Evolutionary conservation across 139 green algal species (phyloP).

Genomic region (Klebsormidium nitens): DNA sequence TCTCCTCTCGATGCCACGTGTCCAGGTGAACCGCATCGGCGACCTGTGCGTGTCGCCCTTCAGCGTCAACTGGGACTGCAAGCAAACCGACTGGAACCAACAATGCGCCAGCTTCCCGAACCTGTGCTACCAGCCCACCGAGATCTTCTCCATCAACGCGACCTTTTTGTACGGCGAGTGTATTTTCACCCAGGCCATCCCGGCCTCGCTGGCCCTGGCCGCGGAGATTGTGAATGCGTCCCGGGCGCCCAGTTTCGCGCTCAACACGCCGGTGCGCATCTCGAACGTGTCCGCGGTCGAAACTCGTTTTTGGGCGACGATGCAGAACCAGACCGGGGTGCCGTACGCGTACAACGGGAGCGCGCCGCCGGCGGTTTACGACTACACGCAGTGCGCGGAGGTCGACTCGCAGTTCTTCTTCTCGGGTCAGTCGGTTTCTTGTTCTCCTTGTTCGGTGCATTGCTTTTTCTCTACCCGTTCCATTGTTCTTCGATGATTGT

Average conservation of each 20-base stretch:
- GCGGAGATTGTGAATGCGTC: not conserved
- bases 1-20: not conserved
- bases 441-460: too few species aligned
- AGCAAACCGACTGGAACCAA: constrained; percentile 17
- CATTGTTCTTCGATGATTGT: too few species aligned
- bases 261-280: not conserved
- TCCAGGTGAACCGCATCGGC: constrained; percentile 3
- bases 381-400: not conserved
- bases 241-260: not conserved
- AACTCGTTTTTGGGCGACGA: not conserved
- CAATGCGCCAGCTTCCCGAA: not conserved
- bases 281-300: not conserved
- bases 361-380: not conserved
- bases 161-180: constrained; percentile 12
- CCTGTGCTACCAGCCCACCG: not conserved
- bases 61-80: constrained; percentile 7
- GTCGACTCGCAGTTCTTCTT: constrained; percentile 16
- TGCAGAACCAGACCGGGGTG: not conserved
- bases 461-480: too few species aligned
- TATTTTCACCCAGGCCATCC: not conserved
- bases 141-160: not conserved
- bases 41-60: constrained; percentile 9
- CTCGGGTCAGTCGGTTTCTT: too few species aligned
- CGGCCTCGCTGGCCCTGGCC: not conserved
- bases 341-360: not conserved